Base-by-base conservation (phyloP, 768 basidiomycete genomes). In the Roridomyces roridus region DNA sequence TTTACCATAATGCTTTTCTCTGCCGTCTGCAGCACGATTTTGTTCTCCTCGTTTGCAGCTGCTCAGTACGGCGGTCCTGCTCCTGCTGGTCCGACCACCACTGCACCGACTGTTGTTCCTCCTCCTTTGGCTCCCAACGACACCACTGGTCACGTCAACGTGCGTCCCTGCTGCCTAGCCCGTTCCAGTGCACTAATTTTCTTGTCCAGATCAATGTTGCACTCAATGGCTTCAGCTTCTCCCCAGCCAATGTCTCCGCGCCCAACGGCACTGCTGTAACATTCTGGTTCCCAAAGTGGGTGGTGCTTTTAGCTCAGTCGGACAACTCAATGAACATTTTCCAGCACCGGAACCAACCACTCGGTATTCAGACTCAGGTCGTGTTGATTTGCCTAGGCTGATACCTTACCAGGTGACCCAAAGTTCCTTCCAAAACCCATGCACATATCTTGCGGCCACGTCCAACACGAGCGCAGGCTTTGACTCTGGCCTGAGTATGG, bases 341-440 rank as follows among this genome's bases (percentile, higher is more conserved):
- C 65, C 74, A 66, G 78, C 71, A 18, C 67, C 70, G 68, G 67
- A 55, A 9, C 72, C 69, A 68, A 68, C 25, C 85, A 87, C 64
- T 82, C 79, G 17, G 78, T 54, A 35, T 44, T 1, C 12, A 10
- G 8, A 31, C 2, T 45, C 12, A 34, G 15, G 15, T 34, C 23
- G 5, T 34, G 5, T 14, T 26, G 10, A 18, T 45, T 5, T 6
- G 17, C 25, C 7, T 42, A 29, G 15, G 14, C 31, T 28, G 12
- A 44, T 14, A 12, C 15, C 31, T 10, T 37, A 10, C 20, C 10
- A 55, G 52, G 59, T 87, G 31, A 84, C 84, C 11, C 83, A 85
- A 64, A 84, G 83, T 10, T 76, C 80, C 14, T 86, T 87, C 64
- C 72, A 67, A 15, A 63, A 63, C 20, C 85, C 85, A 21, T 87